Evolutionary conservation across 2,329 filamentous ascomycete genomes (phyloP), one percentile per base, ranked within the genome.

Genomic region (Sporothrix brunneoviolacea): DNA sequence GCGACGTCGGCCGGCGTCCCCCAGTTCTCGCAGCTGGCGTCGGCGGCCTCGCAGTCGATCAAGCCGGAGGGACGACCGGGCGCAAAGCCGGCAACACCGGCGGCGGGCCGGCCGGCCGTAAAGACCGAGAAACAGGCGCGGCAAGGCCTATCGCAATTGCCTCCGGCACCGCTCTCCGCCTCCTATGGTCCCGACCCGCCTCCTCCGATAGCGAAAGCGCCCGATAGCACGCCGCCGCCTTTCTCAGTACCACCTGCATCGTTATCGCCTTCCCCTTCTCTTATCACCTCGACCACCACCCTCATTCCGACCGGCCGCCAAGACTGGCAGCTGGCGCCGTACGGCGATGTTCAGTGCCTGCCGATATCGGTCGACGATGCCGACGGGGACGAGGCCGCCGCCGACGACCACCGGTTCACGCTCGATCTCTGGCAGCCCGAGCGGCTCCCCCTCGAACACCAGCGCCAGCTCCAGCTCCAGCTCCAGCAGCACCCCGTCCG

Each of bases 361-460:
- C 28, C 8, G 30, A 32, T 35, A n/a, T 24, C 19, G 12, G 18
- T 16, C 28, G n/a, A 13, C 32, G 19, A 10, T 5, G 43, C 28
- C 15, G 32, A 46, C 8, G 27, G 18, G 16, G 9, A 38, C 15
- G 46, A 45, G 21, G 8, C 19, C 8, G 45, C 28, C n/a, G 27
- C 8, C 4, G n/a, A n/a, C 3, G 24, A 28, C 24, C 10, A 28
- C 24, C 24, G 10, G 32, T 55, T 39, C 8, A 36, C 47, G 6
- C 35, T 55, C 28, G 50, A 44, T 21, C 46, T 46, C 12, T 53
- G 53, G 50, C 53, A 45, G 43, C 50, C 47, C 3, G 47, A 50
- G 8, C 37, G 43, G 4, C 32, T 53, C 8, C 8, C 18, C 6
- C 28, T n/a, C 15, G 8, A 22, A 16, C 24, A 44, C 24, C 37